Conservation (phyloP, 2,329 filamentous ascomycete species). For the Metarhizium humberi region DNA sequence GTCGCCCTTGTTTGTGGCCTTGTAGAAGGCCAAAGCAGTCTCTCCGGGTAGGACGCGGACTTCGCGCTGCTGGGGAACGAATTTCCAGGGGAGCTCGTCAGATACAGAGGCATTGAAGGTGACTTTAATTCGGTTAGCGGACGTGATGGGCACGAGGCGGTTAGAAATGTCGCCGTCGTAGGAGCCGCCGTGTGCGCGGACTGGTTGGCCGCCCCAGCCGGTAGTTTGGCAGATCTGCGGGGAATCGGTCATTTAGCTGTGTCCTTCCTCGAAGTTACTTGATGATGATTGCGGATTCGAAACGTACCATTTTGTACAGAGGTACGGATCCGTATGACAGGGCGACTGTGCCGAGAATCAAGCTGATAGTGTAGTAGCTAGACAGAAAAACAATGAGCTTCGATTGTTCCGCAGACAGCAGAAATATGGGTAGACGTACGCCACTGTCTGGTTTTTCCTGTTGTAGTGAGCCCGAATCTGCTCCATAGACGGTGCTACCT, state of each 20-base stretch:
- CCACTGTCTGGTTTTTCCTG: constrained; percentile 55
- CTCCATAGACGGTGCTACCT: constrained; percentile 42
- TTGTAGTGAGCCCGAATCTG: constrained; percentile 55
- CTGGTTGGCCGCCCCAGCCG: constrained; percentile 86
- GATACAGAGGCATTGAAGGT: constrained; percentile 96
- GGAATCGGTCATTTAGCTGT: background rate
- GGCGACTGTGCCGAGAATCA: constrained; percentile 71
- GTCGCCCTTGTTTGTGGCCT: constrained; percentile 81
- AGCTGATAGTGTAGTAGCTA: constrained; percentile 66
- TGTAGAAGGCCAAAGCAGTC: constrained; percentile 95
- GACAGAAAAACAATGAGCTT: background rate
- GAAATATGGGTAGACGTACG: constrained; percentile 16
- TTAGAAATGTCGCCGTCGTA: constrained; percentile 56
- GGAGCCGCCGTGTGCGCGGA: constrained; percentile 61
- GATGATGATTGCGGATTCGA: background rate
- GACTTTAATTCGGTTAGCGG: constrained; percentile 78
- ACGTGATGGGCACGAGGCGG: constrained; percentile 71
- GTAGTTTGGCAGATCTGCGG: constrained; percentile 67
- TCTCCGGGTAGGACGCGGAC: constrained; percentile 92
- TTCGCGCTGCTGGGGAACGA: constrained; percentile 91
- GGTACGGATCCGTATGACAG: constrained; percentile 78
- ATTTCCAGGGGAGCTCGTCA: constrained; percentile 94
- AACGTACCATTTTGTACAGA: constrained; percentile 71
- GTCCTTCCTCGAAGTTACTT: background rate
- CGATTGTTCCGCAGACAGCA: background rate